Evolutionary conservation across 495 filamentous ascomycete species (phyloP).

Genomic region (Penicillium canescens): DNA sequence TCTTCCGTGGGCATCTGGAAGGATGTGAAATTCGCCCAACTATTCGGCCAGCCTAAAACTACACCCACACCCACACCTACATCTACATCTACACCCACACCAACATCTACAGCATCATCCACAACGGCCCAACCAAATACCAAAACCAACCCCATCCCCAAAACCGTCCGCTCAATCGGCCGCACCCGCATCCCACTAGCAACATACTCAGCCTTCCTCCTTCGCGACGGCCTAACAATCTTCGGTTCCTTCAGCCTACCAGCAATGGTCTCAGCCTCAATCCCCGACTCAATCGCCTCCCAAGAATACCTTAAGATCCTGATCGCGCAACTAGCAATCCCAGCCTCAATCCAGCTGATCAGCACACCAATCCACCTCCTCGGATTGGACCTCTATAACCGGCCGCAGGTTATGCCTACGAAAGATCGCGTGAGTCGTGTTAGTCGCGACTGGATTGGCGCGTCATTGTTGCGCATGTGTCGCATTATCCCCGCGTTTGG

Average conservation of each 20-base stretch:
- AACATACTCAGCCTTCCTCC: constrained; percentile 64
- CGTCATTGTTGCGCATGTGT: constrained; percentile 71
- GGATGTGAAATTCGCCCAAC: constrained; percentile 47
- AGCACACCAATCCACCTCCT: constrained; percentile 83
- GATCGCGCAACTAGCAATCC: constrained; percentile 73
- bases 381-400: constrained; percentile 85
- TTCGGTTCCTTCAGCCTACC: constrained; percentile 87
- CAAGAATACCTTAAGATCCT: constrained; percentile 37
- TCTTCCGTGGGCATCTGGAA: constrained; percentile 45
- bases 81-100: constrained; percentile 47
- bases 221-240: constrained; percentile 81
- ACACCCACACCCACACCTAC: constrained; percentile 19
- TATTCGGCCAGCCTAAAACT: constrained; percentile 37
- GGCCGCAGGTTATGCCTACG: constrained; percentile 41
- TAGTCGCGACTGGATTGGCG: constrained; percentile 71
- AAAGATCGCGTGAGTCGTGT: constrained; percentile 61
- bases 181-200: constrained; percentile 53
- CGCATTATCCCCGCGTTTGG: constrained; percentile 91
- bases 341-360: constrained; percentile 75
- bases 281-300: constrained; percentile 39
- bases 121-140: constrained; percentile 2
- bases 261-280: constrained; percentile 33
- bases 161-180: constrained; percentile 28
- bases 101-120: constrained; percentile 24
- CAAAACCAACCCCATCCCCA: constrained; percentile 38